phyloP scores from a whole-genome alignment of 306 rosid genomes.

The Ochetophila trinervis region DNA sequence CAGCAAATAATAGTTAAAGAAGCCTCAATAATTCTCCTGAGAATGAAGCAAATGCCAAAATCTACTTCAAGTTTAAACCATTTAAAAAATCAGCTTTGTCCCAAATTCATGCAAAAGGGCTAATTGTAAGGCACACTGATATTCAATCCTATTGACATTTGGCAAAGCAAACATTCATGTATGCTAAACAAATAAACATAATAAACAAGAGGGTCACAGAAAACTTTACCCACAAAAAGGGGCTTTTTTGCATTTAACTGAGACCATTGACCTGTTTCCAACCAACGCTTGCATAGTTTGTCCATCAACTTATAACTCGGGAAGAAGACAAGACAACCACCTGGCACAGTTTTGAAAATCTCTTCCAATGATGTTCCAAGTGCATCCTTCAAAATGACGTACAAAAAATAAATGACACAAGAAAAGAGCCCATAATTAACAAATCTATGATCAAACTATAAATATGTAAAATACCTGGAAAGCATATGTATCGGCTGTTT shows the following conservation, averaged over 20 bases:
- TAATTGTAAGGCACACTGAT: slow-evolving; percentile 1
- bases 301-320: slow-evolving; percentile 96
- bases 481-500: slow-evolving; percentile 78
- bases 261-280: slow-evolving; percentile 95
- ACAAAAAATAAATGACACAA: slow-evolving; percentile 21
- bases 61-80: slow-evolving; percentile 20
- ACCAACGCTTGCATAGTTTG: slow-evolving; percentile 79
- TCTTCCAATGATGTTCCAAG: slow-evolving; percentile 89
- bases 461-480: slow-evolving; percentile 62
- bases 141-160: not conserved
- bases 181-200: not conserved
- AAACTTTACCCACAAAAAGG: slow-evolving; percentile 72
- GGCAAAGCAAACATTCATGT: not conserved
- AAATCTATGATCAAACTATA: slow-evolving; percentile 9
- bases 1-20: slow-evolving; percentile 19
- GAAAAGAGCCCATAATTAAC: slow-evolving; percentile 8
- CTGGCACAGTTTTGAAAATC: slow-evolving; percentile 72
- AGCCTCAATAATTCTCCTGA: not conserved
- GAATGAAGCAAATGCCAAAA: not conserved
- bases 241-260: slow-evolving; percentile 54
- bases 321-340: slow-evolving; percentile 93
- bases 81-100: slow-evolving; percentile 11
- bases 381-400: slow-evolving; percentile 60
- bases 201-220: slow-evolving; percentile 18
- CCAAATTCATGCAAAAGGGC: slow-evolving; percentile 16